Base-by-base conservation (phyloP, 805 yeast genomes). In the Tetrapisispora phaffii region DNA sequence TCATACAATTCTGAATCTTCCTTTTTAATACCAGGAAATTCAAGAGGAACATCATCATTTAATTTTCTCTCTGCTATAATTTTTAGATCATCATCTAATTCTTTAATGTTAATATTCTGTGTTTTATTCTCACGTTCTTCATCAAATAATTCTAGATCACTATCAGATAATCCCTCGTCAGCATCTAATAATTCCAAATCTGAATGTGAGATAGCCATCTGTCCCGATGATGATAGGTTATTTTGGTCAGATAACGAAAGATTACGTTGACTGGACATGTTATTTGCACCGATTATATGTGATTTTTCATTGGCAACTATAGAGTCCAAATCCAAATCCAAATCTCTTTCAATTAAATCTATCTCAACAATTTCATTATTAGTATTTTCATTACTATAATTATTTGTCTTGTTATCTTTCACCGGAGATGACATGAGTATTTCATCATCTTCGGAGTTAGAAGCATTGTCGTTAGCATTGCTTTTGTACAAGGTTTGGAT, bases 91-190 rank as follows among this genome's bases (percentile, higher is more conserved):
- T 60, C 63, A 50, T 63, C 67, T 24, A 63, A 34, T 39, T 59
- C 62, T 38, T 56, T 44, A 16, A 61, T 54, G 41, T 58, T 48
- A 4, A 48, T 39, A 12, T 37, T 39, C 34, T 55, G 61, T 2
- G 63, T 56, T 34, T 47, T 44, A 43, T 59, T 56, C 43, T 63
- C 66, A 34, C 67, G 51, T 50, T 65, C 68, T 16, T 60, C 61
- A 45, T 62, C 67, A 45, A 58, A 63, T 23, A 56, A 59, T 50
- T 54, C 68, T 20, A 62, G 47, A 49, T 64, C 68, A 44, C 60
- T 57, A 46, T 67, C 66, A 20, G 58, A 55, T 46, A 63, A 64
- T 16, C 56, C 62, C 20, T 58, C 65, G 9, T 55, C 61, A 29
- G 38, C 34, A 31, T 45, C 49, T 12, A 49, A 41, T 9, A 50